Evolutionary conservation across 2,329 filamentous ascomycete species (phyloP).

Genomic region (Trichocomaceae sp.): DNA sequence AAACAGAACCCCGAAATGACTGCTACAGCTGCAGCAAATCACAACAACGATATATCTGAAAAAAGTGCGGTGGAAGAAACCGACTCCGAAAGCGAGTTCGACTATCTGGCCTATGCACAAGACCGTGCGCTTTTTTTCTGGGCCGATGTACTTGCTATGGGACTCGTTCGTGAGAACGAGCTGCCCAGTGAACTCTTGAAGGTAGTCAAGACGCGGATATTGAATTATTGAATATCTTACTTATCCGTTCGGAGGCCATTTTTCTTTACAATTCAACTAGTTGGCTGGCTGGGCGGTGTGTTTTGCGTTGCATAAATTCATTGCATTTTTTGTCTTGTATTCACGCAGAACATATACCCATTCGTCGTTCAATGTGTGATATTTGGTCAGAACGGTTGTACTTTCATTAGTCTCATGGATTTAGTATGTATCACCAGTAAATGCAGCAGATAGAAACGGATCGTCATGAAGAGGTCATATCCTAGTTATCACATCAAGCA

Average conservation of each 20-base stretch:
- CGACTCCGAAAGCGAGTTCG: constrained; percentile 61
- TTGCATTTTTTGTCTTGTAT: not conserved
- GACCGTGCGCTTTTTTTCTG: constrained; percentile 90
- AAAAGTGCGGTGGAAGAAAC: constrained; percentile 15
- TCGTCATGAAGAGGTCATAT: not conserved
- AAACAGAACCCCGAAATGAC: constrained; percentile 24
- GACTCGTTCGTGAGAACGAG: constrained; percentile 67
- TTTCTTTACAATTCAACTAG: not conserved
- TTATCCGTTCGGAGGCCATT: not conserved
- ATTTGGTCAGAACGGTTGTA: not conserved
- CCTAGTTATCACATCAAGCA: not conserved
- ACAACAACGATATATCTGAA: constrained; percentile 7
- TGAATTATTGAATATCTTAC: constrained; percentile 51
- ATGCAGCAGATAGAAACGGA: not conserved
- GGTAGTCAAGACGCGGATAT: constrained; percentile 56
- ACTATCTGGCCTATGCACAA: constrained; percentile 87
- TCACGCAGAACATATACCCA: constrained; percentile 9
- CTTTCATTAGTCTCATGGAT: not conserved
- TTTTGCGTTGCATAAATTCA: not conserved
- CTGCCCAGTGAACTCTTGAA: constrained; percentile 61
- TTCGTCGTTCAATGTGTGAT: not conserved
- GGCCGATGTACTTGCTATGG: constrained; percentile 76
- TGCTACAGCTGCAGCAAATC: not conserved
- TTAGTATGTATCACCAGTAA: not conserved
- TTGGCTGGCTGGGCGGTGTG: not conserved